Evolutionary conservation across 805 yeast genomes (phyloP).

Genomic region (Metschnikowia cubensis): DNA sequence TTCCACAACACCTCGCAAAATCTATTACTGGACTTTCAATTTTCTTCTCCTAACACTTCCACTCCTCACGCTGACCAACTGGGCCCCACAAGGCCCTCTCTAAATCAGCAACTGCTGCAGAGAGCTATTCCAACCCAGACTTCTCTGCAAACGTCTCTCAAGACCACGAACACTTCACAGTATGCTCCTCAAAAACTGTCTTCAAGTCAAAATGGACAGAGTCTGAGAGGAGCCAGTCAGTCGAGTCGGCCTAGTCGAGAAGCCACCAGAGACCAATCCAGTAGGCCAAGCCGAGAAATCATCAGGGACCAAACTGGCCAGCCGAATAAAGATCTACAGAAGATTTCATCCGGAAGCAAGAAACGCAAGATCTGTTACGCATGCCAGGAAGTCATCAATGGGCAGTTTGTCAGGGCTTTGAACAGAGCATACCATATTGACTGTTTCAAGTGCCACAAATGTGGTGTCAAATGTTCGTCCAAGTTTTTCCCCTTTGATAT

Average conservation of each 20-base stretch:
- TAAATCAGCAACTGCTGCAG: background rate
- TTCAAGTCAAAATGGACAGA: background rate
- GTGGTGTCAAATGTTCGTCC: constrained; percentile 74
- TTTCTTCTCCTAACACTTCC: background rate
- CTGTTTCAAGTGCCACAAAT: constrained; percentile 83
- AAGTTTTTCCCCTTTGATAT: constrained; percentile 82
- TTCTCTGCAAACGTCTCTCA: background rate
- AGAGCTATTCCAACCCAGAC: background rate
- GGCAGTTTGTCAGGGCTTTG: constrained; percentile 86
- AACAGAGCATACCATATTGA: constrained; percentile 77
- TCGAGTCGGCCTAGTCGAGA: background rate
- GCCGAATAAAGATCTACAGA: background rate
- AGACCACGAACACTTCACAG: background rate
- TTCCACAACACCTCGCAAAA: background rate
- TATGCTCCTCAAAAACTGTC: background rate
- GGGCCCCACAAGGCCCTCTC: background rate
- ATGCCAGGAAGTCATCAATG: constrained; percentile 39
- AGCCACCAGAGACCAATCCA: background rate
- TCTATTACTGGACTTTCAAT: background rate
- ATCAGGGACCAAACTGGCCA: background rate
- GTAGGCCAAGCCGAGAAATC: background rate
- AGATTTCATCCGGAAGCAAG: constrained; percentile 14
- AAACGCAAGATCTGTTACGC: constrained; percentile 31
- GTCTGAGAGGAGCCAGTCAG: background rate
- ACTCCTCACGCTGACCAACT: background rate